Conservation (phyloP, 352 stramenopile species). For the Phytophthora colocasiae region DNA sequence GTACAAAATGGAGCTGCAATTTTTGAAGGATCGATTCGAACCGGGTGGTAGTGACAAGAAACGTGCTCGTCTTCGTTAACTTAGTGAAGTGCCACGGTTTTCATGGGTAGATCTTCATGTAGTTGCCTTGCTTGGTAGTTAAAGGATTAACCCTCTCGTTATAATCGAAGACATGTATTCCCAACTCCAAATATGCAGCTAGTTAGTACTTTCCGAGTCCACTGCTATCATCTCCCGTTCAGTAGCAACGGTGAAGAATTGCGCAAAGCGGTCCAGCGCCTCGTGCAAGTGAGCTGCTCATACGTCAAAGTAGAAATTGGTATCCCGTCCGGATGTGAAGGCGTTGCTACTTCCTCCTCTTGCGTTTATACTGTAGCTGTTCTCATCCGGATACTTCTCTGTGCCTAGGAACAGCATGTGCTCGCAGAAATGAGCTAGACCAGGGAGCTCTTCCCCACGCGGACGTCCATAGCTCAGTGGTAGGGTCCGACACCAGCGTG, state of each 20-base stretch:
- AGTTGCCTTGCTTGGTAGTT: too few species aligned
- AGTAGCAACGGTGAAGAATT: slow-evolving; percentile 97
- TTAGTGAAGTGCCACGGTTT: too few species aligned
- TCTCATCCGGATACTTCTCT: slow-evolving; percentile 95
- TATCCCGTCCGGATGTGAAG: slow-evolving; percentile 95
- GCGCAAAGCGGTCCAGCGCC: slow-evolving; percentile 94
- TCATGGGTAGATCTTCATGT: too few species aligned
- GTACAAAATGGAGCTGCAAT: not conserved
- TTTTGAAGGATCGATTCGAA: not conserved
- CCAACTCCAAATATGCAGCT: slow-evolving; percentile 52
- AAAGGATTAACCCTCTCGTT: too few species aligned
- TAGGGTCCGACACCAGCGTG: slow-evolving; percentile 77
- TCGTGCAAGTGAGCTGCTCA: slow-evolving; percentile 68
- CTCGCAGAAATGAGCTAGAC: slow-evolving; percentile 93
- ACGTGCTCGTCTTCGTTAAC: not conserved
- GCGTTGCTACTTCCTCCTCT: slow-evolving; percentile 95
- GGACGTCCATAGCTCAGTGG: slow-evolving; percentile 95
- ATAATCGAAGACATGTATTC: too few species aligned
- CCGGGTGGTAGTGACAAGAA: slow-evolving; percentile 4
- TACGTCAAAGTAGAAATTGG: slow-evolving; percentile 97
- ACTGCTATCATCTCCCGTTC: slow-evolving; percentile 96
- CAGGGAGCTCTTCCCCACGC: slow-evolving; percentile 90
- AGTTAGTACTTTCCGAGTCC: slow-evolving; percentile 97
- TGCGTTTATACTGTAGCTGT: slow-evolving; percentile 90
- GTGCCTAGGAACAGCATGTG: slow-evolving; percentile 99